Percentiles rank a stretch among this genome's conserved stretches.
These are phyloP conservation scores for Boletellus dicymbophilus DNA, from an alignment of 1,284 basidiomycete species.

Conservation along the genomic window DNA sequence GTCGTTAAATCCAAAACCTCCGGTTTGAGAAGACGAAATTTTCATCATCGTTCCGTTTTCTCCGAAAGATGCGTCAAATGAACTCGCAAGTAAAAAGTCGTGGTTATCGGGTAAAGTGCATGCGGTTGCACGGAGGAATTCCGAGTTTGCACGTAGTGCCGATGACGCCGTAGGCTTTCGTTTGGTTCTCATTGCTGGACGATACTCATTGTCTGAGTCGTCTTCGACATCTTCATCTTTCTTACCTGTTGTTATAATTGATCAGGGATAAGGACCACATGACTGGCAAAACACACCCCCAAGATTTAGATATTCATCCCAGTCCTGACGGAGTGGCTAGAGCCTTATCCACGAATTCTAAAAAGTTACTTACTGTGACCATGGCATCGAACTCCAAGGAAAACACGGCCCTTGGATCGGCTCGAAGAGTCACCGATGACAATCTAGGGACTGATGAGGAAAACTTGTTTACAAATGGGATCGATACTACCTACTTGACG, in stretches of 20 bases:
- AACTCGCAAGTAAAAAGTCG: slow-evolving; percentile 62
- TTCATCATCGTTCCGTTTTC: slow-evolving; percentile 37
- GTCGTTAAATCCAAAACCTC: slow-evolving; percentile 53
- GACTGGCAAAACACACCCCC: slow-evolving; percentile 23
- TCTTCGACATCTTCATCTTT: slow-evolving; percentile 18
- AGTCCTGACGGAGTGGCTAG: slow-evolving; percentile 45
- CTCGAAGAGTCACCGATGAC: slow-evolving; percentile 57
- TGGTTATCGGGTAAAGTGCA: slow-evolving; percentile 73
- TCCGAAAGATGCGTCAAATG: slow-evolving; percentile 62
- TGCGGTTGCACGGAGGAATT: slow-evolving; percentile 49
- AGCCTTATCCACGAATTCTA: neutral
- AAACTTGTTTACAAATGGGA: neutral
- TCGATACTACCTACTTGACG: slow-evolving; percentile 52
- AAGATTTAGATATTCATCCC: slow-evolving; percentile 61
- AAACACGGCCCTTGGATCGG: slow-evolving; percentile 53
- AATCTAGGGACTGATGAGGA: slow-evolving; percentile 39
- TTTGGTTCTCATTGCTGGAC: slow-evolving; percentile 42
- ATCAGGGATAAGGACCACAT: neutral
- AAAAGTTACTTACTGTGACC: slow-evolving; percentile 52
- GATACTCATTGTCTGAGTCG: slow-evolving; percentile 50
- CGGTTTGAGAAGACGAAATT: slow-evolving; percentile 58
- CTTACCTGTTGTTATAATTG: slow-evolving; percentile 7
- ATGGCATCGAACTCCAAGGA: slow-evolving; percentile 68
- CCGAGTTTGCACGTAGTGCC: slow-evolving; percentile 27
- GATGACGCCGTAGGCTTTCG: slow-evolving; percentile 32